phyloP scores from a whole-genome alignment of 2,329 filamentous ascomycete species.

The Pseudogymnoascus sp. region DNA sequence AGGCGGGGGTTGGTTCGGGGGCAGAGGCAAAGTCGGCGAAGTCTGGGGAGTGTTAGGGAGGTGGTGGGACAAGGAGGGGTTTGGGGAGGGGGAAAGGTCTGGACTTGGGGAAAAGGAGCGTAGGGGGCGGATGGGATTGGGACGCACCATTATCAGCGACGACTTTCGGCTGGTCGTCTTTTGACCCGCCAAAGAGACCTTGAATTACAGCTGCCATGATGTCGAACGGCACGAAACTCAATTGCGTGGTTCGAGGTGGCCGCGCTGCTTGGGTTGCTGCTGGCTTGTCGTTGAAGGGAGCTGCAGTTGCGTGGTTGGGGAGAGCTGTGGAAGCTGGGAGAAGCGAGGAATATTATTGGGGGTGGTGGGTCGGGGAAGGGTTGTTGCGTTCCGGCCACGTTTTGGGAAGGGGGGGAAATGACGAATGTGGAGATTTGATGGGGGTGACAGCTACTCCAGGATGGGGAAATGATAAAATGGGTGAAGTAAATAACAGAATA shows the following conservation, averaged over 20 bases:
- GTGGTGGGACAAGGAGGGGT: not conserved
- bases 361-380: not conserved
- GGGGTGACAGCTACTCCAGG: not conserved
- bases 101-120: not conserved
- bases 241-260: not conserved
- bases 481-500: not conserved
- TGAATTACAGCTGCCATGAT: conserved; percentile 32
- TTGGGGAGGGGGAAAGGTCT: not conserved
- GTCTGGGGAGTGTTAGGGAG: conserved; percentile 44
- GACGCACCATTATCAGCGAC: conserved; percentile 55
- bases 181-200: conserved; percentile 59
- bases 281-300: not conserved
- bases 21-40: conserved; percentile 83
- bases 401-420: not conserved
- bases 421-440: not conserved
- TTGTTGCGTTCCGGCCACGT: not conserved
- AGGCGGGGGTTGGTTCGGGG: conserved; percentile 53
- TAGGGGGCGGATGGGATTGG: conserved; percentile 12
- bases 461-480: not conserved
- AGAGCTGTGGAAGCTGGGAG: conserved; percentile 4
- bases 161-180: conserved; percentile 40
- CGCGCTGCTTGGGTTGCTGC: not conserved
- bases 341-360: not conserved
- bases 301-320: not conserved
- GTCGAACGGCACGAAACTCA: not conserved